phyloP scores from a whole-genome alignment of 805 yeast species.

The Priceomyces medius region DNA sequence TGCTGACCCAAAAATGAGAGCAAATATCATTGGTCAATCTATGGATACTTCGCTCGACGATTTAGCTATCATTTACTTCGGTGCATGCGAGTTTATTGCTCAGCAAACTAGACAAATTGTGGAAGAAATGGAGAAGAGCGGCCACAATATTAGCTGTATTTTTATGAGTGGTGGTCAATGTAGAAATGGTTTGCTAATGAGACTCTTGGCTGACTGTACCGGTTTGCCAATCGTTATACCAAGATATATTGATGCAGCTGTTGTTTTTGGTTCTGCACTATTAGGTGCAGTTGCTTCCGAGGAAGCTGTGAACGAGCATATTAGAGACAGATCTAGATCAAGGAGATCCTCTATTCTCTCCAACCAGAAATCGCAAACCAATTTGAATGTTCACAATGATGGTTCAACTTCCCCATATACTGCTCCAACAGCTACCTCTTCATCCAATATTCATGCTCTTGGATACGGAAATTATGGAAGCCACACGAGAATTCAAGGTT shows the following conservation, averaged over 20 bases:
- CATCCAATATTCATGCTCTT: conserved; percentile 55
- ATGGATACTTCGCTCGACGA: conserved; percentile 87
- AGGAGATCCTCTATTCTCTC: conserved; percentile 34
- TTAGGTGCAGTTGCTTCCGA: conserved; percentile 93
- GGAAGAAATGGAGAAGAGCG: conserved; percentile 75
- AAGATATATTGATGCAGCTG: conserved; percentile 93
- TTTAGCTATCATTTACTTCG: conserved; percentile 81
- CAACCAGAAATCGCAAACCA: conserved; percentile 29
- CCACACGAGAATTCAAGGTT: conserved; percentile 27
- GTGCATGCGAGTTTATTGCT: conserved; percentile 95
- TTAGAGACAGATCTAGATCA: conserved; percentile 30
- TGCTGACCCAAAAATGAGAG: conserved; percentile 92
- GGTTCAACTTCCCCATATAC: conserved; percentile 59
- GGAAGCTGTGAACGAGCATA: conserved; percentile 46
- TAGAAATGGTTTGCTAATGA: conserved; percentile 84
- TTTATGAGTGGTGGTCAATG: conserved; percentile 97
- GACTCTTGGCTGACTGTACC: conserved; percentile 88
- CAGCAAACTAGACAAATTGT: conserved; percentile 96
- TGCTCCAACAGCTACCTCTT: conserved; percentile 65
- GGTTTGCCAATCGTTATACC: conserved; percentile 92
- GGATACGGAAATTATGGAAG: conserved; percentile 37
- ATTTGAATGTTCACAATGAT: conserved; percentile 19
- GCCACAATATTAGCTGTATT: conserved; percentile 72
- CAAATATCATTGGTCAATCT: conserved; percentile 86
- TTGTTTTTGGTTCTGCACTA: conserved; percentile 92